Base-by-base conservation (phyloP, 2,329 filamentous ascomycete genomes). In the Fusarium agapanthi region DNA sequence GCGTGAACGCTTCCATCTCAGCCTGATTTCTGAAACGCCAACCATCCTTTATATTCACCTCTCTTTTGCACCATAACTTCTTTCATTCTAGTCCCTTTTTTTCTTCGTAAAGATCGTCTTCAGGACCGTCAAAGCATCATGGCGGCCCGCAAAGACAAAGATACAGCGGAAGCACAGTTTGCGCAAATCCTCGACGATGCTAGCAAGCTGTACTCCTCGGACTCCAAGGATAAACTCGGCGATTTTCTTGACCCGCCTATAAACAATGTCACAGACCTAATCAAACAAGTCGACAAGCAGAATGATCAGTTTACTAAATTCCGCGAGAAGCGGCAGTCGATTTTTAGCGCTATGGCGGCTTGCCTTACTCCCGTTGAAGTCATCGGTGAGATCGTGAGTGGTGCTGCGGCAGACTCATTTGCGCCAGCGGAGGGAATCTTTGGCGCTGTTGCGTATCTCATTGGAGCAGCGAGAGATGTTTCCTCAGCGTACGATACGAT, bases 401-500 rank as follows among this genome's bases (percentile, higher is more conserved):
- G 82, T 13, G 80, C 78, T 1, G 80, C 81, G 4, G 74, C 78
- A 18, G 81, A 83, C 12, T 79, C 78, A 7, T 86, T 86, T 65
- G 77, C 83, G 5, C 83, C 85, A 0, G 80, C 82, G 6, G 78
- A 83, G 51, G 76, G 78, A 34, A 82, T 86, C 56, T 86, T 84
- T 67, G 78, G 81, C 13, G 84, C 84, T 13, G 83, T 84, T 4
- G 74, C 81, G 20, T 83, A 84, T 60, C 76, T 87, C 14, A 79
- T 87, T 24, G 79, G 79, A 38, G 84, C 84, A 14, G 85, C 84
- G 5, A 81, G 81, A 26, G 81, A 85, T 55, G 85, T 86, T 22
- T 85, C 83, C 1, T 74, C 81, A 1, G 80, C 80, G 13, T 86
- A 87, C 53, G 83, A 87, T 71, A 80, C 80, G 11, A 86, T 87